These are phyloP conservation scores for Prunus dulcis DNA, from an alignment of 306 rosid genomes.

Conservation along the genomic window DNA sequence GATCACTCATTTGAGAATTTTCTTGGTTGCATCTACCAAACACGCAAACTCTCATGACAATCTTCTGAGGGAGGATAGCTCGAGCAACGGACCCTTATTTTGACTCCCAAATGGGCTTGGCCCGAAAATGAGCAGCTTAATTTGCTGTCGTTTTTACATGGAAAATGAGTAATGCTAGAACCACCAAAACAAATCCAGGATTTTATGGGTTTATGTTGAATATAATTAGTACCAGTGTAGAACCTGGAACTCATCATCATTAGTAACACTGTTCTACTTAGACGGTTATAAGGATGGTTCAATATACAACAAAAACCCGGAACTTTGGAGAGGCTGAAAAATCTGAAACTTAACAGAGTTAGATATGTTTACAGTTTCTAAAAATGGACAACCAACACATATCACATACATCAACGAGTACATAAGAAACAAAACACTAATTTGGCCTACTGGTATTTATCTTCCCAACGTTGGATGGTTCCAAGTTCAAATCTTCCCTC, in stretches of 20 bases:
- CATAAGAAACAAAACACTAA: neutral
- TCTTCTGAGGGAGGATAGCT: neutral
- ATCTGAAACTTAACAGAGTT: neutral
- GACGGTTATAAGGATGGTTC: neutral
- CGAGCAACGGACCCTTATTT: no score
- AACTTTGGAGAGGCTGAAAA: neutral
- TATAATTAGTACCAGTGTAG: no score
- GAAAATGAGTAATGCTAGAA: neutral
- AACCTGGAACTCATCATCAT: neutral
- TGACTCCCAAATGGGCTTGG: neutral
- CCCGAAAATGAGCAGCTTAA: neutral
- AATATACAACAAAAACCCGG: neutral
- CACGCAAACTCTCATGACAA: no score
- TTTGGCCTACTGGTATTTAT: neutral
- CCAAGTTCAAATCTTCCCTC: neutral
- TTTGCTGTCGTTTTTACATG: neutral
- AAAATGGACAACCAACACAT: neutral
- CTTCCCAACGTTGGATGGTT: neutral
- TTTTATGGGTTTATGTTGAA: neutral
- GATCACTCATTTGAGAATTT: no score
- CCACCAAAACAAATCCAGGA: neutral
- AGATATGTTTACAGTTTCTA: no score
- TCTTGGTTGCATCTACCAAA: neutral
- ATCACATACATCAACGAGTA: neutral
- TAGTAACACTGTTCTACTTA: neutral